Conservation (phyloP, 768 basidiomycete species). For the Epithele typhae region DNA sequence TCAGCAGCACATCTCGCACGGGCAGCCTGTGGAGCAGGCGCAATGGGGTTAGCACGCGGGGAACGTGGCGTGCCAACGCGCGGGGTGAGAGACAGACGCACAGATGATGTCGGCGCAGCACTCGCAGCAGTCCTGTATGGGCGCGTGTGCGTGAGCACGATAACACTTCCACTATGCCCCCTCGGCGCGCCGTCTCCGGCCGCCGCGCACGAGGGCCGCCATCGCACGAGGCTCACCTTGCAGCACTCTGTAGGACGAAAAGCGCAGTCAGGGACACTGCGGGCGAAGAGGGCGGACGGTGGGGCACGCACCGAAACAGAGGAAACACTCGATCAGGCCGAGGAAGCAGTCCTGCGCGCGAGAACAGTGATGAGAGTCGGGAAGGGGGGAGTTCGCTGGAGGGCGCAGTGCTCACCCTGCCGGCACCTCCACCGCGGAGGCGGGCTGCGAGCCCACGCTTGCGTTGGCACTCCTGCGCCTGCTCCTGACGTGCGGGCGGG, state of each 20-base stretch:
- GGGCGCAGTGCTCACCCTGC: slow-evolving; percentile 40
- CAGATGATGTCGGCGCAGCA: slow-evolving; percentile 68
- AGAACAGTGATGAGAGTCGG: background rate
- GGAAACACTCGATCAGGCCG: slow-evolving; percentile 56
- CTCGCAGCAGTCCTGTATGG: slow-evolving; percentile 60
- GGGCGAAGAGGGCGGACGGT: no score
- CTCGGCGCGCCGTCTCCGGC: no score
- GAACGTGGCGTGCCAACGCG: background rate
- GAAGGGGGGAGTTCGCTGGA: background rate
- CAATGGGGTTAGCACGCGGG: background rate
- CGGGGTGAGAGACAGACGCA: slow-evolving; percentile 30
- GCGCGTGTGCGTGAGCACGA: background rate
- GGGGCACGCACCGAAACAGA: slow-evolving; percentile 60
- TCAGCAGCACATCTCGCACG: slow-evolving; percentile 75
- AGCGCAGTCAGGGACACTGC: slow-evolving; percentile 1
- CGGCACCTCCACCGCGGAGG: slow-evolving; percentile 69
- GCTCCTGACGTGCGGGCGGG: slow-evolving; percentile 33
- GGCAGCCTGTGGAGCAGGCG: slow-evolving; percentile 49
- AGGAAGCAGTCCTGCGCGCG: slow-evolving; percentile 60
- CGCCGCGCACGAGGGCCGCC: no score
- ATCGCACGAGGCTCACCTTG: slow-evolving; percentile 42
- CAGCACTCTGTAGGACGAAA: slow-evolving; percentile 50
- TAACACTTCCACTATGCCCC: background rate
- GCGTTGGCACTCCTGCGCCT: slow-evolving; percentile 31
- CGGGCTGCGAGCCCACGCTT: slow-evolving; percentile 47